Conservation (phyloP, 2,329 filamentous ascomycete genomes). For the Thelonectria olida region DNA sequence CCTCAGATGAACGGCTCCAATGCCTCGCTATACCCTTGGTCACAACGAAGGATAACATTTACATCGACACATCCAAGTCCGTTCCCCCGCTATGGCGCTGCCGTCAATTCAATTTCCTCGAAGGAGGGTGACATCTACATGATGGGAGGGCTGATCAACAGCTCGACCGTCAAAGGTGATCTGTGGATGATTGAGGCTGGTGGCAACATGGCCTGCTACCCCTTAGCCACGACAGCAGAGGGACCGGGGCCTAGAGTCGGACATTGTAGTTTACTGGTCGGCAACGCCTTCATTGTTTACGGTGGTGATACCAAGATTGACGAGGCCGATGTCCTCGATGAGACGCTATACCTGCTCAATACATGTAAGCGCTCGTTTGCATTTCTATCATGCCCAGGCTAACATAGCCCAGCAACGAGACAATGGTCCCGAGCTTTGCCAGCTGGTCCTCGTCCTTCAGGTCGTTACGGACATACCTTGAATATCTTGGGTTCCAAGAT, state of each 20-base stretch:
- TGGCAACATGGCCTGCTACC: constrained; percentile 88
- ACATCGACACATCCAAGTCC: constrained; percentile 83
- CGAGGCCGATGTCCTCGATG: constrained; percentile 88
- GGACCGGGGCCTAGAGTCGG: constrained; percentile 95
- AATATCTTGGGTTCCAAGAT: constrained; percentile 98
- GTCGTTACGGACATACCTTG: constrained; percentile 93
- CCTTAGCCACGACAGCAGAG: constrained; percentile 89
- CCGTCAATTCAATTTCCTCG: constrained; percentile 89
- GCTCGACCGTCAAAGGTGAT: constrained; percentile 94
- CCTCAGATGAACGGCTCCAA: constrained; percentile 66
- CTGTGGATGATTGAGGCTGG: constrained; percentile 97
- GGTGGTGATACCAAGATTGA: constrained; percentile 98
- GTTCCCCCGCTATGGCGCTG: constrained; percentile 96
- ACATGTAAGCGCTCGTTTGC: constrained; percentile 75
- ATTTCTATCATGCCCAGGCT: constrained; percentile 18
- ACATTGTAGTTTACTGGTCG: constrained; percentile 91
- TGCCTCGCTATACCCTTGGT: constrained; percentile 93
- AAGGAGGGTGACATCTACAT: constrained; percentile 98
- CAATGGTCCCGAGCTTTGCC: constrained; percentile 97
- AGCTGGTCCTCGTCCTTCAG: constrained; percentile 83
- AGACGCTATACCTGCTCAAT: constrained; percentile 95
- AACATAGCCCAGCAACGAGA: constrained; percentile 75
- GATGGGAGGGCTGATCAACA: constrained; percentile 96
- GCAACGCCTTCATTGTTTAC: constrained; percentile 99
- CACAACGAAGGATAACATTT: constrained; percentile 87